phyloP scores from a whole-genome alignment of 805 yeast genomes.

The Kazachstania viticola region DNA sequence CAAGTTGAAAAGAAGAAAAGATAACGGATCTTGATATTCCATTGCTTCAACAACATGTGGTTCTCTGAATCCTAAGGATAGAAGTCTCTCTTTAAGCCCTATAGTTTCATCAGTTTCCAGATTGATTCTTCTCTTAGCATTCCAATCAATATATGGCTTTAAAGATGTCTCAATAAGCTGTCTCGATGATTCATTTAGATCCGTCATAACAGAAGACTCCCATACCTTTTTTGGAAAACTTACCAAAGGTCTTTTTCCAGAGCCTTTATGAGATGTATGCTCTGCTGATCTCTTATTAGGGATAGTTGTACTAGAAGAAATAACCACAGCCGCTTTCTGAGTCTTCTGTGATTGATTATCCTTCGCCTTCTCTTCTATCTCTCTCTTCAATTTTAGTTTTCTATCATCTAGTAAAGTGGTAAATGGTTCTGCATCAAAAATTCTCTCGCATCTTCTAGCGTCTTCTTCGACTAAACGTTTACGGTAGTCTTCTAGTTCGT shows the following conservation, averaged over 20 bases:
- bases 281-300: not conserved
- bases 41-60: constrained; percentile 66
- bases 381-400: constrained; percentile 31
- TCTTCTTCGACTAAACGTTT: constrained; percentile 35
- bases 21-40: constrained; percentile 37
- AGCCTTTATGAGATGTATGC: not conserved
- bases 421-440: constrained; percentile 72
- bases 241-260: constrained; percentile 9
- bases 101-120: constrained; percentile 7
- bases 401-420: constrained; percentile 46
- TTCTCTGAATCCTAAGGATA: constrained; percentile 52
- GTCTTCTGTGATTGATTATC: constrained; percentile 40
- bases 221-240: constrained; percentile 44
- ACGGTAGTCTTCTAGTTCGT: constrained; percentile 52
- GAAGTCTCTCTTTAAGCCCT: constrained; percentile 25
- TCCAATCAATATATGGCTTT: constrained; percentile 48
- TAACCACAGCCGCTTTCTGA: constrained; percentile 35
- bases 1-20: constrained; percentile 61
- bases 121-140: constrained; percentile 5
- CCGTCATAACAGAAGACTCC: constrained; percentile 60
- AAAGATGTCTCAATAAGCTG: constrained; percentile 51
- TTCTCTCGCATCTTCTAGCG: constrained; percentile 35
- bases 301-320: constrained; percentile 17
- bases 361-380: constrained; percentile 37
- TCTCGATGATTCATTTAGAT: constrained; percentile 53